phyloP scores from a whole-genome alignment of 2,329 filamentous ascomycete genomes.

The Aspergillus quadricinctus region DNA sequence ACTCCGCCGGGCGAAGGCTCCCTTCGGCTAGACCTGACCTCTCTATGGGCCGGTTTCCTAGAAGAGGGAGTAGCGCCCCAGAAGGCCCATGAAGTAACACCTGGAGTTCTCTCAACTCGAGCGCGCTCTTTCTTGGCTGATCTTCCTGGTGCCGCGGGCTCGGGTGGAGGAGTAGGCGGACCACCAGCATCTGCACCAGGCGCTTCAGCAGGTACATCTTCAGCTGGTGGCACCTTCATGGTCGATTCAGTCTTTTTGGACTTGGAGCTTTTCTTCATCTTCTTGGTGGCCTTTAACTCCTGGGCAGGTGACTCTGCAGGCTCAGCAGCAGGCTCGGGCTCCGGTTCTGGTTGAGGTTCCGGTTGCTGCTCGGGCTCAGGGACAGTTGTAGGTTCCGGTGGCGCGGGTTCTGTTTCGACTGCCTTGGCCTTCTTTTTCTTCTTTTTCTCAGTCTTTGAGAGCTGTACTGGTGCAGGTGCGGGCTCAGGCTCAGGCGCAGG shows the following conservation, averaged over 20 bases:
- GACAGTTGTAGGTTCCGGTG: conserved; percentile 30
- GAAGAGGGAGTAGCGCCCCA: conserved; percentile 58
- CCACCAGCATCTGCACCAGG: conserved; percentile 22
- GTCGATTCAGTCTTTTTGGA: conserved; percentile 22
- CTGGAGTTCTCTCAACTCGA: conserved; percentile 67
- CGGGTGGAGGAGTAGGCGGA: conserved; percentile 49
- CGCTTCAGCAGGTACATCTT: conserved; percentile 32
- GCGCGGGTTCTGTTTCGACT: conserved; percentile 25
- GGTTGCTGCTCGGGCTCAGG: conserved; percentile 11
- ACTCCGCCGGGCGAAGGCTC: conserved; percentile 43
- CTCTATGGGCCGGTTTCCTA: conserved; percentile 49
- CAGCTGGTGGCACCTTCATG: conserved; percentile 47
- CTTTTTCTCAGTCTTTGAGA: conserved; percentile 25
- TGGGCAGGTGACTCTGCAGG: conserved; percentile 20
- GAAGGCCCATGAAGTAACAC: conserved; percentile 66
- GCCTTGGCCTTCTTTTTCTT: conserved; percentile 25
- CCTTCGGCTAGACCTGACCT: conserved; percentile 34
- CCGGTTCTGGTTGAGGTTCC: conserved; percentile 12
- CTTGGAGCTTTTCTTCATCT: conserved; percentile 30
- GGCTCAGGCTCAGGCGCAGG: conserved; percentile 9
- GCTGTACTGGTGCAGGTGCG: conserved; percentile 16
- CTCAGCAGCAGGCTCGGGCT: conserved; percentile 8
- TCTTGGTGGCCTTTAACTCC: conserved; percentile 15
- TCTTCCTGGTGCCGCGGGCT: conserved; percentile 52
- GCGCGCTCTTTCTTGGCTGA: conserved; percentile 69